Conservation (phyloP, 192 early-diverging fungal genomes). For the Podila clonocystis region DNA sequence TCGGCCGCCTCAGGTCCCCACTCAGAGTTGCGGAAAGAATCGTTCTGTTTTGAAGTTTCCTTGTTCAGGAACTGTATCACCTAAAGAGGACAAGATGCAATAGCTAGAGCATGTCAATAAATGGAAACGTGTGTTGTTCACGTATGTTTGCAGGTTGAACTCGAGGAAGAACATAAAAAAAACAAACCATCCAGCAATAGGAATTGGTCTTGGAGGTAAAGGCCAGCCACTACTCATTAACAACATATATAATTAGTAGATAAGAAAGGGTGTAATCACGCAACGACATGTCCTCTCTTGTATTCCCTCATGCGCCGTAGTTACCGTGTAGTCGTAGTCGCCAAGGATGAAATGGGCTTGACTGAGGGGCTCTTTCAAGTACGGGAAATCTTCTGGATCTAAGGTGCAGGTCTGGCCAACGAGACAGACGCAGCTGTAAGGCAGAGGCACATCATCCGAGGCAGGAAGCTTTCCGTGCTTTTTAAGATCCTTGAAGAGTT, state of each 20-base stretch:
- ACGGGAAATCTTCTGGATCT: background rate
- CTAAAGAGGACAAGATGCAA: too few species aligned
- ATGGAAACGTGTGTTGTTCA: too few species aligned
- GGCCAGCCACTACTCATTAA: background rate
- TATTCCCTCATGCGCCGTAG: background rate
- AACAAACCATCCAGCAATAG: background rate
- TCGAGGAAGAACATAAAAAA: too few species aligned
- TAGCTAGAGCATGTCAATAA: too few species aligned
- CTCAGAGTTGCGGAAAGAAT: background rate
- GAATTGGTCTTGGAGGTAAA: background rate
- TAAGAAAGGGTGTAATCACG: background rate
- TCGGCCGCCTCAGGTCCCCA: slow-evolving; percentile 6
- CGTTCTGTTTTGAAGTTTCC: background rate
- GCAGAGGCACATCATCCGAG: background rate
- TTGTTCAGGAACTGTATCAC: background rate
- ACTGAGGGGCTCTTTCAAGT: background rate
- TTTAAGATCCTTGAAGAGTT: background rate
- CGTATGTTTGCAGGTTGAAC: too few species aligned
- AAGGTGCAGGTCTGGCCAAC: background rate
- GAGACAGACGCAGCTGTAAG: background rate
- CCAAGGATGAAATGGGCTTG: background rate
- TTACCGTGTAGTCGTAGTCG: background rate
- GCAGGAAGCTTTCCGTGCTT: background rate
- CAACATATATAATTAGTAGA: background rate
- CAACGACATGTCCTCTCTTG: background rate